phyloP scores from a whole-genome alignment of 148 eudicot genomes.

The Cornus suecica region DNA sequence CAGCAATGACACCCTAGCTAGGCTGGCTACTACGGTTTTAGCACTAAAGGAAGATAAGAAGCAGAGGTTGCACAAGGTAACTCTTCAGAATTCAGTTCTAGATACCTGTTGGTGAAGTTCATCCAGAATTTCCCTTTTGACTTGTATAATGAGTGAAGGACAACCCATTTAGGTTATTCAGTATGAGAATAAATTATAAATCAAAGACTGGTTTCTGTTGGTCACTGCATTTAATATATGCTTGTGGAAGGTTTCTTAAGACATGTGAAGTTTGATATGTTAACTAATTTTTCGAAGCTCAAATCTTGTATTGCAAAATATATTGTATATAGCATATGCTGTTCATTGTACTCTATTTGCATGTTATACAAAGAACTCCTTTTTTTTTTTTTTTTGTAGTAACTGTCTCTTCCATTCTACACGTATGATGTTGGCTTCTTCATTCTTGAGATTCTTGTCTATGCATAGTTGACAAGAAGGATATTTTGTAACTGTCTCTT shows the following conservation, averaged over 20 bases:
- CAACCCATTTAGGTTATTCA: background rate
- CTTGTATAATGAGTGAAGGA: background rate
- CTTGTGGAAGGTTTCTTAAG: background rate
- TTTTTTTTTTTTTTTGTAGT: too few species aligned
- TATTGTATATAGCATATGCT: background rate
- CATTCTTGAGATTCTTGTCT: background rate
- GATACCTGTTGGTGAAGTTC: conserved; percentile 1
- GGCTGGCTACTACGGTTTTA: conserved; percentile 82
- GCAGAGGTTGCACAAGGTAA: conserved; percentile 88
- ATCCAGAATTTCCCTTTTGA: background rate
- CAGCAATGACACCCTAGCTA: conserved; percentile 85
- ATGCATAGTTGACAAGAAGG: background rate
- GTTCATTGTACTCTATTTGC: too few species aligned
- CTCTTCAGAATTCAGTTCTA: background rate
- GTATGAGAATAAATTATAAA: background rate
- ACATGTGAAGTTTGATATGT: background rate
- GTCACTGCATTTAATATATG: background rate
- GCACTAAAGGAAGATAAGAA: conserved; percentile 84
- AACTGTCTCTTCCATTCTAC: background rate
- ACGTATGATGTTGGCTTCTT: background rate
- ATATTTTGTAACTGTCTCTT: background rate
- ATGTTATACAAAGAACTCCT: too few species aligned
- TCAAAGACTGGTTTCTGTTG: background rate
- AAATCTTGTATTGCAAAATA: background rate
- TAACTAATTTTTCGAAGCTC: background rate